These are phyloP conservation scores for Eimeria brunetti DNA, from an alignment of 169 alveolate genomes.

Conservation along the genomic window DNA sequence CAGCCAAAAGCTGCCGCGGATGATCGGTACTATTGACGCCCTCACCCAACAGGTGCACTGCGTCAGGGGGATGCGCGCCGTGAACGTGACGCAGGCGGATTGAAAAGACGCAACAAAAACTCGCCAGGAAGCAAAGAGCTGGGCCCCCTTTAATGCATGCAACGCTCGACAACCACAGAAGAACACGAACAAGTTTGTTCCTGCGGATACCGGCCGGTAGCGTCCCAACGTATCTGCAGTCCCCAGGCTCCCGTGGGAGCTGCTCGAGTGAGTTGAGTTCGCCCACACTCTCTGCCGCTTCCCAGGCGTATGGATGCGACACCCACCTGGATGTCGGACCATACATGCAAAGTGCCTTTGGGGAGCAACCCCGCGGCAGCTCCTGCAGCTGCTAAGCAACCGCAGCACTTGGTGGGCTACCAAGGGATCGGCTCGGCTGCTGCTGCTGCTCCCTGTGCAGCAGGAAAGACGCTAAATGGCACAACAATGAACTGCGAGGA, in stretches of 20 bases:
- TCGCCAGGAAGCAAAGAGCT: slow-evolving; percentile 63
- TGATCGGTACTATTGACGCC: slow-evolving; percentile 66
- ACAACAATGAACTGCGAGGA: slow-evolving; percentile 75
- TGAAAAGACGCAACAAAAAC: slow-evolving; percentile 71
- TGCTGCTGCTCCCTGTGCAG: slow-evolving; percentile 76
- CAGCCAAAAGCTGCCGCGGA: slow-evolving; percentile 46
- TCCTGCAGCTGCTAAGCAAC: slow-evolving; percentile 69
- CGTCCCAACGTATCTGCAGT: slow-evolving; percentile 58
- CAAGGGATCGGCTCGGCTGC: slow-evolving; percentile 76
- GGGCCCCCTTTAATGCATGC: slow-evolving; percentile 30
- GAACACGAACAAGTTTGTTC: slow-evolving; percentile 68
- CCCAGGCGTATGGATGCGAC: slow-evolving; percentile 61
- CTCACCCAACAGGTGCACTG: slow-evolving; percentile 61
- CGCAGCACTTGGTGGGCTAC: slow-evolving; percentile 78
- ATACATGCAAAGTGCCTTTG: slow-evolving; percentile 73
- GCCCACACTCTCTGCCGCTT: slow-evolving; percentile 70
- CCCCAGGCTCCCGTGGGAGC: slow-evolving; percentile 62
- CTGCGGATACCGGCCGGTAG: slow-evolving; percentile 28
- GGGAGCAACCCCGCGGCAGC: slow-evolving; percentile 80
- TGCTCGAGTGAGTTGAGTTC: slow-evolving; percentile 67
- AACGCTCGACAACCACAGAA: slow-evolving; percentile 47
- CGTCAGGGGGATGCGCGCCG: slow-evolving; percentile 69
- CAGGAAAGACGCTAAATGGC: slow-evolving; percentile 75
- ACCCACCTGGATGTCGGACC: slow-evolving; percentile 53
- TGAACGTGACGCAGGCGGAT: slow-evolving; percentile 24